These are phyloP conservation scores for Amoebophrya sp. DNA, from an alignment of 169 alveolate genomes.

Conservation along the genomic window DNA sequence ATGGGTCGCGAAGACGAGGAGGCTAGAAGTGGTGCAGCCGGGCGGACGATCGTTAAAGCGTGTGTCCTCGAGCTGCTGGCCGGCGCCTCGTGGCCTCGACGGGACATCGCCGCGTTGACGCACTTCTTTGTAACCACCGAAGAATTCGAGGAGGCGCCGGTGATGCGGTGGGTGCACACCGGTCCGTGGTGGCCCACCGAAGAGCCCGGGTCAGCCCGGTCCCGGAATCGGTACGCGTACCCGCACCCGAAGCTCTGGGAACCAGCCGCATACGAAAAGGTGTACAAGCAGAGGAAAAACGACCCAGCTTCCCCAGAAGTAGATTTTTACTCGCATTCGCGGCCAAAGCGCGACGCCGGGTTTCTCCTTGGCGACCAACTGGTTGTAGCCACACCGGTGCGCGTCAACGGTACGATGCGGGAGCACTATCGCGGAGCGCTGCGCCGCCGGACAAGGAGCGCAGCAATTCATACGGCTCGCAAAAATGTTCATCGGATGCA, in stretches of 20 bases:
- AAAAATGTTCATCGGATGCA: too few relatives aligned
- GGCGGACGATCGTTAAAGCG: background rate
- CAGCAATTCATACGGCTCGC: too few relatives aligned
- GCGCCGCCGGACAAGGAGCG: background rate
- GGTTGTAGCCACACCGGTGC: background rate
- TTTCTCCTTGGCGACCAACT: background rate
- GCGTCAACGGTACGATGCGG: background rate
- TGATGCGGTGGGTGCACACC: background rate
- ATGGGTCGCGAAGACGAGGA: background rate
- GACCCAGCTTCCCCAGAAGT: background rate
- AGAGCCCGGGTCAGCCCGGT: background rate
- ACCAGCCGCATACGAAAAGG: background rate
- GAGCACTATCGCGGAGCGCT: background rate
- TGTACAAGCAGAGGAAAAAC: background rate
- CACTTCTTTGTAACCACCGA: background rate
- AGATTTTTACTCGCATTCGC: background rate
- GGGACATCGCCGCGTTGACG: background rate
- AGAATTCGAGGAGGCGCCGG: background rate
- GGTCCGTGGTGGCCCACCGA: constrained; percentile 20
- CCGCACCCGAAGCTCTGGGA: background rate
- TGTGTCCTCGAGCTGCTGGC: background rate
- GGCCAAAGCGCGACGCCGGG: background rate
- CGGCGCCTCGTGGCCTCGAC: background rate
- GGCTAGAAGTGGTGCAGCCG: too few relatives aligned
- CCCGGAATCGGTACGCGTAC: background rate